Evolutionary conservation across 140 eudicot genomes (phyloP), one percentile per base, ranked within the genome.

Genomic region (Cichorium intybus): DNA sequence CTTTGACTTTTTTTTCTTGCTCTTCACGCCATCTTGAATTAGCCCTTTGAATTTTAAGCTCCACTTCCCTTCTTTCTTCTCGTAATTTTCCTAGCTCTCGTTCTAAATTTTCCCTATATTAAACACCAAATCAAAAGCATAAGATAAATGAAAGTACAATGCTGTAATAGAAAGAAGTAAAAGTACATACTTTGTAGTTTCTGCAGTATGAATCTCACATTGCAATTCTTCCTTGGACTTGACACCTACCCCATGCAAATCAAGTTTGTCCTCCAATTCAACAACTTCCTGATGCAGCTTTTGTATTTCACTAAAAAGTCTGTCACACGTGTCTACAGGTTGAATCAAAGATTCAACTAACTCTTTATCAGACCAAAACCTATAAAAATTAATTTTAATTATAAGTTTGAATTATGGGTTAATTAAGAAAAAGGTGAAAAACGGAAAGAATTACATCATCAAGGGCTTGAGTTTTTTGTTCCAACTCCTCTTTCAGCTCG

Each of bases 341-440:
- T 76, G 87, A 62, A 70, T 31, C 75, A 92, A 75, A 24, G 87
- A 86, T 61, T 92, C 98, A 62, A 81, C 89, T 5, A 72, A 60
- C 73, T 81, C 89, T 78, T 85, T 92, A 31, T 92, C 98, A 56
- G 84, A 78, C 96, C 63, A 88, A 51, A 14, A 88, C 88, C 98
- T 92, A 46, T 43, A 76, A 26, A 26, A 3, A 15, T 56, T 57
- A 2, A 35, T 64, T 45, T 64, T 45, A 46, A 64, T 16, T 14
- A 18, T 46, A 24, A 71, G 45, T 50, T 35, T n/a, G n/a, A n/a
- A n/a, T n/a, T n/a, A n/a, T n/a, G 21, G 10, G 16, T 5, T 21
- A 10, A 61, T 24, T 17, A 23, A 48, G 6, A 49, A 60, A 59
- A 11, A 23, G 3, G 27, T 46, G 48, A 55, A 47, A 12, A 18